phyloP scores from a whole-genome alignment of 176 grass and related monocot genomes.

The Olyra latifolia region DNA sequence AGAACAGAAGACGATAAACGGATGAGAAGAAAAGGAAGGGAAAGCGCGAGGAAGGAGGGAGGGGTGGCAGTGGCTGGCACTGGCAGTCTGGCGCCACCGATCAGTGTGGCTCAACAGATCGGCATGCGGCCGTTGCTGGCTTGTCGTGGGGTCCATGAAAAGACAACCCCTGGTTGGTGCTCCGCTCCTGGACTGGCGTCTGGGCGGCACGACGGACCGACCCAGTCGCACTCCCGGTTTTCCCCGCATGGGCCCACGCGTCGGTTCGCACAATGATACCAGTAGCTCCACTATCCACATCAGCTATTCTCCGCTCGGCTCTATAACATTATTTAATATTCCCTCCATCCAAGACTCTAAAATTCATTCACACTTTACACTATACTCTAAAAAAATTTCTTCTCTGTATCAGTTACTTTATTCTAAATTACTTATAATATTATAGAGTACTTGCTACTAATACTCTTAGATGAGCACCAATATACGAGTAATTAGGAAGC shows the following conservation, averaged over 20 bases:
- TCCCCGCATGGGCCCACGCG: neutral
- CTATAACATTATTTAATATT: too few relatives aligned
- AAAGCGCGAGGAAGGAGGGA: neutral
- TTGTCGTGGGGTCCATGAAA: neutral
- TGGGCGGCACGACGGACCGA: constrained; percentile 7
- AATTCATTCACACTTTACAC: too few relatives aligned
- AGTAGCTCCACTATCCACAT: too few relatives aligned
- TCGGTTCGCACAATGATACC: neutral
- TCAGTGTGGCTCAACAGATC: neutral
- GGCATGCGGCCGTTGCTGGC: neutral
- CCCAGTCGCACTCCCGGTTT: neutral
- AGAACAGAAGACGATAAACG: neutral
- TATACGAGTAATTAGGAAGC: neutral
- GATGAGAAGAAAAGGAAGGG: too few relatives aligned
- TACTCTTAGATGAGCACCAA: too few relatives aligned
- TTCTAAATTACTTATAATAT: too few relatives aligned
- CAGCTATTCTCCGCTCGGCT: too few relatives aligned
- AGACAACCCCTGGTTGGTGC: neutral
- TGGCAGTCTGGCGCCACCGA: too few relatives aligned
- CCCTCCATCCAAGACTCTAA: too few relatives aligned
- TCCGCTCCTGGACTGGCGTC: neutral
- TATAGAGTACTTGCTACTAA: too few relatives aligned
- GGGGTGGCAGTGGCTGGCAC: neutral
- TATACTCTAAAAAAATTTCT: too few relatives aligned
- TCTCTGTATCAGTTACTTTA: too few relatives aligned